Evolutionary conservation across 2,329 filamentous ascomycete genomes (phyloP).

Genomic region (Pseudohalonectria lignicola): DNA sequence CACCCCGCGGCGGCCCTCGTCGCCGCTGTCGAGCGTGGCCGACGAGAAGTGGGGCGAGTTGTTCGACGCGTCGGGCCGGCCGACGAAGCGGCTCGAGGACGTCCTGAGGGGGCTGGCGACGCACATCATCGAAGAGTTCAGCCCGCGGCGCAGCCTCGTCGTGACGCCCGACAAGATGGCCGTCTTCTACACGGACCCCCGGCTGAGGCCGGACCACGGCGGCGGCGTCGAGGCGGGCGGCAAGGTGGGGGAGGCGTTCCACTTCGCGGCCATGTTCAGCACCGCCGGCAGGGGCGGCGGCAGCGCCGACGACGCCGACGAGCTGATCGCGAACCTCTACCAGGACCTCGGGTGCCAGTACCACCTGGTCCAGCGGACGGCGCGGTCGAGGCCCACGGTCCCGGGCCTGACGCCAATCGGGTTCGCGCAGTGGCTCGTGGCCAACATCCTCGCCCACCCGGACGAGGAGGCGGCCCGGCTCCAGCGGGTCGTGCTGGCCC

Average conservation of each 20-base stretch:
- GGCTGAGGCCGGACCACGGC: too few relatives aligned
- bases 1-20: background rate
- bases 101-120: conserved; percentile 64
- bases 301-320: too few relatives aligned
- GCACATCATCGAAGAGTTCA: conserved; percentile 62
- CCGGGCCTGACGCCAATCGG: conserved; percentile 58
- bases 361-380: conserved; percentile 48
- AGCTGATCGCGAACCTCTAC: conserved; percentile 50
- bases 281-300: background rate
- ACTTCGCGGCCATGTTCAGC: background rate
- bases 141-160: conserved; percentile 57
- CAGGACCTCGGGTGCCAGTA: conserved; percentile 44
- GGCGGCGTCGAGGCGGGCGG: too few relatives aligned
- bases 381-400: conserved; percentile 41
- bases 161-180: conserved; percentile 67
- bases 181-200: conserved; percentile 59
- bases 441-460: conserved; percentile 65
- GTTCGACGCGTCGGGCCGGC: conserved; percentile 56
- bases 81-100: conserved; percentile 57
- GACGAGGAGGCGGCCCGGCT: conserved; percentile 64
- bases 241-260: too few relatives aligned
- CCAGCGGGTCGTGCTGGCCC: conserved; percentile 52
- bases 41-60: conserved; percentile 53
- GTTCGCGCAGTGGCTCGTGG: conserved; percentile 61
- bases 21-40: background rate